phyloP scores from a whole-genome alignment of 2,329 filamentous ascomycete species.

The Curvularia eragrostidis region DNA sequence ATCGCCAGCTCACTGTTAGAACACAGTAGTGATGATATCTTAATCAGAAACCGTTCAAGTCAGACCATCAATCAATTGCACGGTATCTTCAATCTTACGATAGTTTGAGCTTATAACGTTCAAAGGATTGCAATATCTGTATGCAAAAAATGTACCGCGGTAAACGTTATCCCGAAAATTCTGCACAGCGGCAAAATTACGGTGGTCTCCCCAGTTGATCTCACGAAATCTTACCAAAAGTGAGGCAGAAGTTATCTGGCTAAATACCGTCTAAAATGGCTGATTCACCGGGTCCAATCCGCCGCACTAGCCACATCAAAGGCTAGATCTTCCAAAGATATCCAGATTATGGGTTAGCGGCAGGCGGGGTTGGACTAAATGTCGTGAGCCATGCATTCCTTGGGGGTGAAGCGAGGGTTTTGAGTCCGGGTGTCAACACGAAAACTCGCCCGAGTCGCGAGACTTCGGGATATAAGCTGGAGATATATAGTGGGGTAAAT shows the following conservation, averaged over 20 bases:
- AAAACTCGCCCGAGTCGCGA: not conserved
- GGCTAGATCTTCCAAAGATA: not conserved
- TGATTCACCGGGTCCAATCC: not conserved
- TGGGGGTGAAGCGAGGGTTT: not conserved
- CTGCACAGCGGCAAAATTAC: not conserved
- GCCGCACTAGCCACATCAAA: not conserved
- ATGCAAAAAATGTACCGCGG: not conserved
- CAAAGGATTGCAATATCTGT: not conserved
- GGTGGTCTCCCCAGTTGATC: not conserved
- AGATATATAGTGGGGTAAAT: not conserved
- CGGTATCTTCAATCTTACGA: not conserved
- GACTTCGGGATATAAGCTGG: not conserved
- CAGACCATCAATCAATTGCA: too few relatives aligned
- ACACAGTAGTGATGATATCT: too few relatives aligned
- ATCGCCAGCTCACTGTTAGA: too few relatives aligned
- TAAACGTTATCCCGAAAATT: not conserved
- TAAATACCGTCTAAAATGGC: slow-evolving; percentile 3
- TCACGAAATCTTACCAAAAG: not conserved
- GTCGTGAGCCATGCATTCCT: not conserved
- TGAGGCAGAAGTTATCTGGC: not conserved
- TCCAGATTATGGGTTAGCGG: not conserved
- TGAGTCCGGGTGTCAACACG: not conserved
- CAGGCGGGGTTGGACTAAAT: not conserved
- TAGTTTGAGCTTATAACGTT: not conserved
- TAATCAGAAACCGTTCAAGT: too few relatives aligned